phyloP scores from a whole-genome alignment of 352 stramenopile species.

The Phytopythium sindhum region DNA sequence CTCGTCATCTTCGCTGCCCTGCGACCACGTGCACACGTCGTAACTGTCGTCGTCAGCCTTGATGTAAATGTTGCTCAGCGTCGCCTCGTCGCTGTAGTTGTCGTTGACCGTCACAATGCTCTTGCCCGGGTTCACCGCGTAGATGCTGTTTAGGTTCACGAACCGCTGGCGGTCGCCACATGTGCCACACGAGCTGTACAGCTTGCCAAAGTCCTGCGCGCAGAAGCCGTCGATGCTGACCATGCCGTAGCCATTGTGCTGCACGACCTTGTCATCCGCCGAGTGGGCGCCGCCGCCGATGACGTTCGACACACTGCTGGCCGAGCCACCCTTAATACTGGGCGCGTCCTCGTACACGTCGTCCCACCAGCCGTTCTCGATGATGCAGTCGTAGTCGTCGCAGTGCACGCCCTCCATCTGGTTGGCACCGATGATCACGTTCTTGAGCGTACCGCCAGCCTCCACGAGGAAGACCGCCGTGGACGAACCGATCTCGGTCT shows the following conservation, averaged over 20 bases:
- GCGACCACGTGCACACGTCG: constrained; percentile 12
- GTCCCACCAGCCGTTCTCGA: constrained; percentile 29
- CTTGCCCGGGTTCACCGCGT: constrained; percentile 31
- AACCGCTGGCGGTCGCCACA: constrained; percentile 29
- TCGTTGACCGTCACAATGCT: constrained; percentile 34
- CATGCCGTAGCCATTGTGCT: constrained; percentile 35
- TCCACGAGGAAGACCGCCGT: constrained; percentile 28
- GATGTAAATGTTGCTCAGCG: constrained; percentile 39
- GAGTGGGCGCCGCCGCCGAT: constrained; percentile 21
- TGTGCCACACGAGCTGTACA: constrained; percentile 30
- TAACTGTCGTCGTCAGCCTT: constrained; percentile 20
- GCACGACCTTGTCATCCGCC: constrained; percentile 41
- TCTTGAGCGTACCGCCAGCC: constrained; percentile 29
- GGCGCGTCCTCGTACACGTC: constrained; percentile 34
- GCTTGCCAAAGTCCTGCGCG: constrained; percentile 37
- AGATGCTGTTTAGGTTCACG: constrained; percentile 32
- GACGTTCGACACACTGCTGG: constrained; percentile 29
- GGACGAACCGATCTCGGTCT: constrained; percentile 20
- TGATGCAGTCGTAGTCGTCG: constrained; percentile 22
- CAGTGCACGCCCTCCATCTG: constrained; percentile 27
- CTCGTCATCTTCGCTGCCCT: constrained; percentile 21
- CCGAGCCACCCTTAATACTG: constrained; percentile 35
- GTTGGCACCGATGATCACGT: constrained; percentile 31
- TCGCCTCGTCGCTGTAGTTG: constrained; percentile 33
- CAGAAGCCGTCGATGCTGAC: constrained; percentile 44